These are phyloP conservation scores for Hypoxylon cercidicola DNA, from an alignment of 495 filamentous ascomycete genomes.

Conservation along the genomic window DNA sequence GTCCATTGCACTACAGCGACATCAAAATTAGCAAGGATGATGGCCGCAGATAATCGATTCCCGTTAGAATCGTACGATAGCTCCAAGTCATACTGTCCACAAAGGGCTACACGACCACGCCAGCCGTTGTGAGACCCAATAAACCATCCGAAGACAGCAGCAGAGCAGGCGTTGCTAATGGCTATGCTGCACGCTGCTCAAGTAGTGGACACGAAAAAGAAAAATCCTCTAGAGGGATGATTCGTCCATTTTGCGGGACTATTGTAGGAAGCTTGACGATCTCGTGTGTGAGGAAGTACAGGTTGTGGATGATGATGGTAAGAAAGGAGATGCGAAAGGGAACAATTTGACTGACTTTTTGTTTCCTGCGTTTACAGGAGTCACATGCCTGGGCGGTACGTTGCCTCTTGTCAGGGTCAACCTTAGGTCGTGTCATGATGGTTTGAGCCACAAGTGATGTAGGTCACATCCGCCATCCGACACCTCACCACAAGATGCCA, in stretches of 20 bases:
- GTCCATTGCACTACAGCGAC: constrained; percentile 69
- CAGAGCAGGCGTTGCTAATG: constrained; percentile 26
- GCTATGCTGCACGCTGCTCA: constrained; percentile 28
- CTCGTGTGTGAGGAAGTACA: constrained; percentile 15
- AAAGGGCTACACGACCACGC: constrained; percentile 38
- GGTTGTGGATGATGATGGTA: constrained; percentile 20
- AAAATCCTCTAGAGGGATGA: constrained; percentile 5
- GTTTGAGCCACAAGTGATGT: constrained; percentile 40
- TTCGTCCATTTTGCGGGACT: constrained; percentile 2
- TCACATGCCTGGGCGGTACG: constrained; percentile 76
- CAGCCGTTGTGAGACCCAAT: constrained; percentile 30
- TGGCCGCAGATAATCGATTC: constrained; percentile 16
- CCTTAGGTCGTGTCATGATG: constrained; percentile 70
- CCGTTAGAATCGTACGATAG: constrained; percentile 25
- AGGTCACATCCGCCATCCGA: constrained; percentile 50
- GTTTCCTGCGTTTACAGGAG: constrained; percentile 81
- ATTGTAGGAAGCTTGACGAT: constrained; percentile 9
- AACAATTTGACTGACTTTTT: constrained; percentile 66
- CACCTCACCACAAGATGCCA: constrained; percentile 38
- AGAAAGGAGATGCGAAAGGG: background rate
- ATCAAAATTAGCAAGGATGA: constrained; percentile 29
- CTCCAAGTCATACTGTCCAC: constrained; percentile 18
- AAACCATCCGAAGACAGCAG: constrained; percentile 23
- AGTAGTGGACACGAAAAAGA: constrained; percentile 8
- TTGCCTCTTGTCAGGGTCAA: constrained; percentile 71